Percentiles rank a stretch among this genome's conserved stretches.
These are phyloP conservation scores for Phytophthora pisi DNA, from an alignment of 352 stramenopile genomes.

Conservation along the genomic window DNA sequence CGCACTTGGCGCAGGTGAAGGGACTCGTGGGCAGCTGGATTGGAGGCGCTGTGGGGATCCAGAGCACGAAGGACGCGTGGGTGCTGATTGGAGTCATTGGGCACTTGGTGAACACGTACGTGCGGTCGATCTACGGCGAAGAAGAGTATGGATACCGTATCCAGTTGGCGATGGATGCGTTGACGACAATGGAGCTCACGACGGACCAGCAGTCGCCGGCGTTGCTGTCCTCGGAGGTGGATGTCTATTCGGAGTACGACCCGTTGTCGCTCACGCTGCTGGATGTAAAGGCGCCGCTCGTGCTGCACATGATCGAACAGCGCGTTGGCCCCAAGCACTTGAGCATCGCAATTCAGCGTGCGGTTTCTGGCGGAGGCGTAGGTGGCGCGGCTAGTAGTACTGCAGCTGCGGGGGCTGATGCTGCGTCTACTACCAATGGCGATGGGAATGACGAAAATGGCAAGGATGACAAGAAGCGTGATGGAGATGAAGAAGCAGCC, in stretches of 20 bases:
- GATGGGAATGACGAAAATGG: conserved; percentile 43
- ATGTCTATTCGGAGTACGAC: conserved; percentile 87
- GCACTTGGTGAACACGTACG: conserved; percentile 84
- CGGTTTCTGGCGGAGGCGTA: conserved; percentile 56
- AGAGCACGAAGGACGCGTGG: conserved; percentile 88
- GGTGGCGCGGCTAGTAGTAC: conserved; percentile 17
- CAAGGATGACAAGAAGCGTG: conserved; percentile 39
- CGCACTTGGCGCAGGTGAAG: conserved; percentile 84
- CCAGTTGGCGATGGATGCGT: conserved; percentile 82
- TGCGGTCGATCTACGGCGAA: conserved; percentile 78
- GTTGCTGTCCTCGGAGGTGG: conserved; percentile 75
- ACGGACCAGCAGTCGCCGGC: conserved; percentile 66
- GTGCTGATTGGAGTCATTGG: conserved; percentile 83
- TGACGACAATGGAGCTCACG: conserved; percentile 86
- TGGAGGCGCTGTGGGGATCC: conserved; percentile 74
- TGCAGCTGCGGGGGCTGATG: conserved; percentile 37
- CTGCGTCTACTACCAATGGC: conserved; percentile 27
- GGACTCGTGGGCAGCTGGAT: conserved; percentile 83
- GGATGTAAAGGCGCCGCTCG: conserved; percentile 79
- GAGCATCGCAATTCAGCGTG: conserved; percentile 78
- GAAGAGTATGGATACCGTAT: conserved; percentile 89
- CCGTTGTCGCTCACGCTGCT: conserved; percentile 74
- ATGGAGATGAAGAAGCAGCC: conserved; percentile 44
- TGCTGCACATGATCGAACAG: conserved; percentile 91
- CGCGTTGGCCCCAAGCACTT: conserved; percentile 77